These are phyloP conservation scores for Blastomyces emzantsi DNA, from an alignment of 2,329 filamentous ascomycete species.

Conservation along the genomic window DNA sequence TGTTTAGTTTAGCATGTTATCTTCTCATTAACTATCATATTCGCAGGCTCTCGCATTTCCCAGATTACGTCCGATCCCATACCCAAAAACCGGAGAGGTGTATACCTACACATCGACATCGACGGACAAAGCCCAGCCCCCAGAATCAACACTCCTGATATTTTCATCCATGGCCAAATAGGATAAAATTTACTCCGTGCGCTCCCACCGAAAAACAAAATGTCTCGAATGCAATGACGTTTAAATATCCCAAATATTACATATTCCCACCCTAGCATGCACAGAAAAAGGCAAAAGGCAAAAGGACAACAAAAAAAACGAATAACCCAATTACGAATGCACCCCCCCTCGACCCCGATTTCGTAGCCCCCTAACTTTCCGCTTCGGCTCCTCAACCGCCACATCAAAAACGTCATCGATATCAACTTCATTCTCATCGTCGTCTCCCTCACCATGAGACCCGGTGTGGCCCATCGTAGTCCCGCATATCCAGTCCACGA, in stretches of 20 bases:
- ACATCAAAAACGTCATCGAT: constrained; percentile 26
- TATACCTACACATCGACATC: background rate
- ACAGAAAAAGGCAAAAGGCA: too few species aligned
- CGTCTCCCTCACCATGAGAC: constrained; percentile 35
- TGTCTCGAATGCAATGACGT: background rate
- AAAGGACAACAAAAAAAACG: background rate
- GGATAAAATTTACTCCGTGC: background rate
- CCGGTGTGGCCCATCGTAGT: constrained; percentile 38
- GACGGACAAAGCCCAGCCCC: background rate
- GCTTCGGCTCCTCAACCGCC: constrained; percentile 26
- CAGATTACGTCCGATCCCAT: background rate
- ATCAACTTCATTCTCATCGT: constrained; percentile 33
- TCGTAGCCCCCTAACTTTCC: constrained; percentile 21
- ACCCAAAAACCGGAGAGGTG: background rate
- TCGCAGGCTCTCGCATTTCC: background rate
- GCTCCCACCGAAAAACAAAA: background rate
- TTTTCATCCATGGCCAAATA: background rate
- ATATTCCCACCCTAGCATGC: too few species aligned
- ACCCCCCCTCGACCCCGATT: constrained; percentile 2
- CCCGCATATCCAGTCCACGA: constrained; percentile 38
- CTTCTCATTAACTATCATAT: background rate
- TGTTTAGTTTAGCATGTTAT: background rate
- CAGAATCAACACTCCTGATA: background rate
- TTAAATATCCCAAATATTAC: background rate
- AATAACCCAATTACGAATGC: background rate